Conservation (phyloP, 805 yeast species). For the Barnettozyma sucrosica region DNA sequence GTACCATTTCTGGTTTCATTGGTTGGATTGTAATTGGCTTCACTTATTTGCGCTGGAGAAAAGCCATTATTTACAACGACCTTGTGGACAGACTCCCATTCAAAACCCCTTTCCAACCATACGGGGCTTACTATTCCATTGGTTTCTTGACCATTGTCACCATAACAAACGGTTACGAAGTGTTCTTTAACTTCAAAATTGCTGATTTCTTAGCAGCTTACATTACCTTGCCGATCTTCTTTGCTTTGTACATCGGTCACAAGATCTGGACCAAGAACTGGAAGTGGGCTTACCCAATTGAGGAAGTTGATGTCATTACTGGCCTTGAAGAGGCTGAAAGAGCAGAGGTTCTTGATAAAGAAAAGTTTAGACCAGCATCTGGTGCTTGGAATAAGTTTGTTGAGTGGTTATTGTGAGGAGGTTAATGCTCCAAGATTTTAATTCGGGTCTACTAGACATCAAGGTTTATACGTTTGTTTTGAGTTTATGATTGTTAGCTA, state of each 20-base stretch:
- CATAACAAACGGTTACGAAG: slow-evolving; percentile 69
- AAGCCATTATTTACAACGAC: slow-evolving; percentile 50
- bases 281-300: slow-evolving; percentile 44
- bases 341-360: slow-evolving; percentile 15
- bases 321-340: slow-evolving; percentile 59
- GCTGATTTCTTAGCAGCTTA: slow-evolving; percentile 68
- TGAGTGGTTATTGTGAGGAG: slow-evolving; percentile 19
- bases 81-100: slow-evolving; percentile 53
- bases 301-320: slow-evolving; percentile 53
- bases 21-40: slow-evolving; percentile 70
- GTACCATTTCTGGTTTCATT: slow-evolving; percentile 68
- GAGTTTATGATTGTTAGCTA: neutral
- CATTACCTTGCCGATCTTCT: slow-evolving; percentile 54
- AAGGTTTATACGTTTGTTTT: neutral
- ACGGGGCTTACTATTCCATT: slow-evolving; percentile 50
- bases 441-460: neutral
- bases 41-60: slow-evolving; percentile 64
- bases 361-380: slow-evolving; percentile 8
- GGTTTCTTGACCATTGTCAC: slow-evolving; percentile 45
- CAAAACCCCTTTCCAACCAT: slow-evolving; percentile 51
- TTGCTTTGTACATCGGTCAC: slow-evolving; percentile 53
- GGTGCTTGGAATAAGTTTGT: slow-evolving; percentile 15
- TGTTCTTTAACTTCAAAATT: slow-evolving; percentile 42
- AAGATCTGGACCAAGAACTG: slow-evolving; percentile 41
- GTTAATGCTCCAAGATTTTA: neutral